Base-by-base conservation (phyloP, 495 filamentous ascomycete genomes). In the Massariosphaeria phaeospora region DNA sequence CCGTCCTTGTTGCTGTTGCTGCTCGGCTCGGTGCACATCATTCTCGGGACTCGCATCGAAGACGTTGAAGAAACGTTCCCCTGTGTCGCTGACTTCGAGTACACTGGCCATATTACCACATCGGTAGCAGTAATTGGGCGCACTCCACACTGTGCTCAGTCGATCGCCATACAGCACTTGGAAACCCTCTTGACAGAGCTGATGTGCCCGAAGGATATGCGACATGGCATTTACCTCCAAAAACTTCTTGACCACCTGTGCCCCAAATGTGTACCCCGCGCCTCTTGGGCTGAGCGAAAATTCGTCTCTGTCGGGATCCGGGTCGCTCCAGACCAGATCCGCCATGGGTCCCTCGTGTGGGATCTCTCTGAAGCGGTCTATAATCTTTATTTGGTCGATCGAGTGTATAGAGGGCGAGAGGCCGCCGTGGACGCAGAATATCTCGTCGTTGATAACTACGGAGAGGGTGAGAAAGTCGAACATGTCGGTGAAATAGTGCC, bases 401-500 rank as follows among this genome's bases (percentile, higher is more conserved):
- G 88, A 95, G 69, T 98, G 93, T 60, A 98, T 97, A 3, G 88
- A 94, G 0, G 93, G 93, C 5, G 88, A 95, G 25, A 97, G 81
- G 9, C 93, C 90, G 60, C 93, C 93, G 69, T 98, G 93, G 5
- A 98, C 93, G 68, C 93, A 98, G 70, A 98, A 97, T 60, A 98
- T 97, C 69, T 96, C 86, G 69, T 98, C 84, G 71, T 96, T 93
- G 66, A 98, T 97, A 54, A 98, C 93, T 31, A 97, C 94, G 58
- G 87, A 93, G 39, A 98, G 73, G 2, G 91, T 96, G 47, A 98
- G 79, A 67, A 91, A 98, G 73, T 98, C 93, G 71, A 98, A 98
- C 91, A 98, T 96, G 72, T 98, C 93, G 46, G 93, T 98, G 64
- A 98, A 98, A 70, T 96, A 91, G 67, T 97, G 94, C 93, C 93